A percentile compares a stretch with the other conserved stretches of the same genome.
phyloP scores from a whole-genome alignment of 1,284 basidiomycete species.

The Bjerkandera adusta region DNA sequence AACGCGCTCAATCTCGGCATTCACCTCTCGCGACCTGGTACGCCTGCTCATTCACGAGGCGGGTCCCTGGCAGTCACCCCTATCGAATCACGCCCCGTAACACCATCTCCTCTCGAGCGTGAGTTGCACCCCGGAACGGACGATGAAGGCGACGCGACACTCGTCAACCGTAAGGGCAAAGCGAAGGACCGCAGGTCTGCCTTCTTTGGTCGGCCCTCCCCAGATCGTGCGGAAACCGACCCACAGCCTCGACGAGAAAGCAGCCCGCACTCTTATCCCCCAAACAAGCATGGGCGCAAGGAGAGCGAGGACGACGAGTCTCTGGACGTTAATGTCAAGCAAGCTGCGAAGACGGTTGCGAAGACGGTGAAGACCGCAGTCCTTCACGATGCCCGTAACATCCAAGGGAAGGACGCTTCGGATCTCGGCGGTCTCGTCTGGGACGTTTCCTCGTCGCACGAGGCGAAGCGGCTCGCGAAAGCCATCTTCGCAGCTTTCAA shows the following conservation, averaged over 20 bases:
- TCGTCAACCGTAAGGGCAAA: slow-evolving; percentile 22
- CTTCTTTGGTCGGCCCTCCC: slow-evolving; percentile 13
- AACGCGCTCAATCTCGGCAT: slow-evolving; percentile 12
- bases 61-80: slow-evolving; percentile 19
- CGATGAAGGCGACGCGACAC: slow-evolving; percentile 20
- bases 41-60: slow-evolving; percentile 15
- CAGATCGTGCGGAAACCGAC: slow-evolving; percentile 12
- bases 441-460: slow-evolving; percentile 53
- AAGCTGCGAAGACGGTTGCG: slow-evolving; percentile 61
- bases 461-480: slow-evolving; percentile 75
- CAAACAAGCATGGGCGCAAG: slow-evolving; percentile 4
- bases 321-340: slow-evolving; percentile 33
- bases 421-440: slow-evolving; percentile 42
- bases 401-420: slow-evolving; percentile 46
- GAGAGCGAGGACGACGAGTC: slow-evolving; percentile 30
- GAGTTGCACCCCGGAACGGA: slow-evolving; percentile 25
- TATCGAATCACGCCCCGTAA: slow-evolving; percentile 1
- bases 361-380: slow-evolving; percentile 65
- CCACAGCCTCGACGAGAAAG: slow-evolving; percentile 6
- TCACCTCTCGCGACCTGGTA: slow-evolving; percentile 27
- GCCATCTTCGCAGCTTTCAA: slow-evolving; percentile 67
- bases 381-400: slow-evolving; percentile 71
- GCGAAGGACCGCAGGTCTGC: slow-evolving; percentile 22
- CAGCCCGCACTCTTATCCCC: slow-evolving; percentile 14
- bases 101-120: slow-evolving; percentile 2